phyloP scores from a whole-genome alignment of 163 green algal genomes.

The Coccomyxa subellipsoidea region DNA sequence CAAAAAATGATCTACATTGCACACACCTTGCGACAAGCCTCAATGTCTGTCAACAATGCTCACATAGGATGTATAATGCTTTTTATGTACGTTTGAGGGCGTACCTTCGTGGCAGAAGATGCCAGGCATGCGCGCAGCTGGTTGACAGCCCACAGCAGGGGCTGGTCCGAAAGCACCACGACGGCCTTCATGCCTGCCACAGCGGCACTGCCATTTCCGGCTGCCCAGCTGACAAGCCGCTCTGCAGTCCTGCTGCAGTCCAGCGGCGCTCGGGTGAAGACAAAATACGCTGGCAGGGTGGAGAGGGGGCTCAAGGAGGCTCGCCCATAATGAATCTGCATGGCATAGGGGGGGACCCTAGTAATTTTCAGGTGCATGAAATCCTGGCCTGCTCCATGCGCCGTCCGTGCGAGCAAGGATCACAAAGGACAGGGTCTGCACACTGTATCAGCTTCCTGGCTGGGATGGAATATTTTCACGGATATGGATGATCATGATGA shows the following conservation, averaged over 20 bases:
- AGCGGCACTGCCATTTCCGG: background rate
- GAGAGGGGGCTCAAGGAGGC: conserved; percentile 69
- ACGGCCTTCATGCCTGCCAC: conserved; percentile 6
- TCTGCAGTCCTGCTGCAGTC: conserved; percentile 27
- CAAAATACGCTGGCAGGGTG: conserved; percentile 66
- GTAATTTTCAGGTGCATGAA: no score
- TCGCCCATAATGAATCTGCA: conserved; percentile 79
- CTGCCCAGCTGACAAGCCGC: conserved; percentile 12
- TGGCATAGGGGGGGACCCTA: background rate
- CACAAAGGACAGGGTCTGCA: no score
- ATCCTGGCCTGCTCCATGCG: no score
- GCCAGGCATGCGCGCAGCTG: background rate
- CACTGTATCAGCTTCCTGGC: no score
- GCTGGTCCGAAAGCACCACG: conserved; percentile 62
- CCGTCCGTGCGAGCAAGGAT: no score
- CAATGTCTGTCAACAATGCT: background rate
- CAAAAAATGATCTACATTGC: no score
- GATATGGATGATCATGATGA: no score
- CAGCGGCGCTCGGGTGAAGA: conserved; percentile 61
- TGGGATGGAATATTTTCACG: no score
- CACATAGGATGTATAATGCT: background rate
- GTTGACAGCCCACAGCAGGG: background rate
- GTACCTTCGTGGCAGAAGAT: background rate
- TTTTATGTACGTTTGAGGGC: background rate
- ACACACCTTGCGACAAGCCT: no score